Evolutionary conservation across 257 asterid genomes (phyloP).

Genomic region (Pogostemon cablin): DNA sequence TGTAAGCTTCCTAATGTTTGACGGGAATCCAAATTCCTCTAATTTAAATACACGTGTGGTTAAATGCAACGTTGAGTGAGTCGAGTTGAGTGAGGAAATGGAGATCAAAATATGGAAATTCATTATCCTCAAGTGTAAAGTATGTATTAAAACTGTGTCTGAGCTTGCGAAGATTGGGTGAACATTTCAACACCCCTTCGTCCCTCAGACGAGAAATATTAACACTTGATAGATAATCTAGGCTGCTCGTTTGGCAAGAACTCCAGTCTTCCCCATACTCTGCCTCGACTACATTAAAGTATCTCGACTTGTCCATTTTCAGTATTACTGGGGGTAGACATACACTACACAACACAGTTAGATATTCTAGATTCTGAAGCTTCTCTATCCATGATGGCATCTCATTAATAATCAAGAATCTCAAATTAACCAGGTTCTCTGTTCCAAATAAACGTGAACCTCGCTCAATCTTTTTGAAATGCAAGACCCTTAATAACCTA

Average conservation of each 20-base stretch:
- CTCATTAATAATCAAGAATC: constrained; percentile 15
- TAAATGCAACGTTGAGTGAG: neutral
- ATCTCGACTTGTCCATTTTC: constrained; percentile 32
- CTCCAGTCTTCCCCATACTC: neutral
- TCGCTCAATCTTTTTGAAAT: too few species aligned
- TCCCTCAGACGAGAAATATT: neutral
- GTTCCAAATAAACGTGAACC: neutral
- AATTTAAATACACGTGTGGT: too few species aligned
- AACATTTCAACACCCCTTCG: constrained; percentile 24
- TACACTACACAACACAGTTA: neutral
- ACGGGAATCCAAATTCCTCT: constrained; percentile 7
- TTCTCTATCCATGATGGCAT: constrained; percentile 17
- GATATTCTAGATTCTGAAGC: constrained; percentile 33
- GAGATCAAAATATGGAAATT: neutral
- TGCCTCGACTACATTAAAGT: neutral
- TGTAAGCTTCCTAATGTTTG: constrained; percentile 26
- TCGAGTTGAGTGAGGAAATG: constrained; percentile 2
- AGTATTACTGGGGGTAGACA: neutral
- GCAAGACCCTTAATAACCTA: too few species aligned
- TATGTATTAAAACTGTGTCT: neutral
- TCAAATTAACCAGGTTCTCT: constrained; percentile 25
- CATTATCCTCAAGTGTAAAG: too few species aligned
- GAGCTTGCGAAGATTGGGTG: constrained; percentile 28
- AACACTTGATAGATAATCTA: constrained; percentile 17
- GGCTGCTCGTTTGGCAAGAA: neutral